Percentiles rank a stretch among this genome's conserved stretches.
Evolutionary conservation across 345 rosid genomes (phyloP).

Genomic region (Alliaria petiolata): DNA sequence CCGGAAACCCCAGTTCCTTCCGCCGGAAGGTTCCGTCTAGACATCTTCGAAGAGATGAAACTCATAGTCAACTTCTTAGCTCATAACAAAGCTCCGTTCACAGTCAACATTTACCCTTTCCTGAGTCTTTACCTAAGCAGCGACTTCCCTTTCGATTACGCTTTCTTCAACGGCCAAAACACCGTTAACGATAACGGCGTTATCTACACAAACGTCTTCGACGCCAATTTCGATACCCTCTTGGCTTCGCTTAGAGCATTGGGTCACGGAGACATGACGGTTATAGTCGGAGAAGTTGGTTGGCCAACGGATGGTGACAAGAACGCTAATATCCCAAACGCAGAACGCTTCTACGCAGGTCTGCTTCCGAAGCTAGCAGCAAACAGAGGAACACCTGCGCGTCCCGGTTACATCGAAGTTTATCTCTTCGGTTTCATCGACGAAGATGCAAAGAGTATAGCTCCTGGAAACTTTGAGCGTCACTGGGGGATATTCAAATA

Average conservation of each 20-base stretch:
- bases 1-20: conserved; percentile 58
- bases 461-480: conserved; percentile 88
- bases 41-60: conserved; percentile 55
- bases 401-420: conserved; percentile 56
- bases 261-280: conserved; percentile 56
- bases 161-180: conserved; percentile 71
- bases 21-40: conserved; percentile 68
- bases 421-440: conserved; percentile 79
- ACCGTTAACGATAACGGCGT: conserved; percentile 53
- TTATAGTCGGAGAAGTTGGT: conserved; percentile 82
- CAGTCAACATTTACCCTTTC: conserved; percentile 90
- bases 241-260: conserved; percentile 56
- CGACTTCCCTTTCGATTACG: conserved; percentile 73
- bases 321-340: conserved; percentile 59
- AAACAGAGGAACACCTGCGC: conserved; percentile 66
- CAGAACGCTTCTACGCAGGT: conserved; percentile 70
- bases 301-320: conserved; percentile 97
- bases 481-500: conserved; percentile 86
- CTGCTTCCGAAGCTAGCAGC: conserved; percentile 54
- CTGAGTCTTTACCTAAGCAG: conserved; percentile 74
- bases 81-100: conserved; percentile 74
- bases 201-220: conserved; percentile 72
- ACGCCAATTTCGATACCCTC: conserved; percentile 87
- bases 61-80: conserved; percentile 64
- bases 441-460: conserved; percentile 83